Percentiles rank a stretch among this genome's conserved stretches.
These are phyloP conservation scores for Aspergillus proliferans DNA, from an alignment of 2,329 filamentous ascomycete species.

Conservation along the genomic window DNA sequence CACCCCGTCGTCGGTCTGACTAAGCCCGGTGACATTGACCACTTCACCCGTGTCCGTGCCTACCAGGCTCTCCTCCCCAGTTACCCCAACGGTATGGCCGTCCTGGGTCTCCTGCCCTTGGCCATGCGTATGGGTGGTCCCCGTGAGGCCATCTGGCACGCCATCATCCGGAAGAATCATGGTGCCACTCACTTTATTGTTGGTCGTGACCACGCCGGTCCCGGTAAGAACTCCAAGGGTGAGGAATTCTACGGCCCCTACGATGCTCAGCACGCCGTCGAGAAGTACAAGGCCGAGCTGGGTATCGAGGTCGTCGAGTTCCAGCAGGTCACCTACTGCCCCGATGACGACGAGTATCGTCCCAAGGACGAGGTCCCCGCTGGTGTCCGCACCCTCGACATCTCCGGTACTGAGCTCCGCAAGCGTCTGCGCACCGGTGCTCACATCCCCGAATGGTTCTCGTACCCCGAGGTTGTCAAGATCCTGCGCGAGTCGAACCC, in stretches of 20 bases:
- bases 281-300: slow-evolving; percentile 93
- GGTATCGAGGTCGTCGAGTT: slow-evolving; percentile 98
- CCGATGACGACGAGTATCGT: slow-evolving; percentile 92
- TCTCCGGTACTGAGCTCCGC: slow-evolving; percentile 85
- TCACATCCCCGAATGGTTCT: slow-evolving; percentile 99
- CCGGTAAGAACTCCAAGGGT: slow-evolving; percentile 96
- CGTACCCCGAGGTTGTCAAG: slow-evolving; percentile 95
- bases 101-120: slow-evolving; percentile 85
- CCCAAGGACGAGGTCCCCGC: slow-evolving; percentile 83
- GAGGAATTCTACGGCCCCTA: slow-evolving; percentile 97
- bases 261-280: slow-evolving; percentile 90
- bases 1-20: slow-evolving; percentile 97
- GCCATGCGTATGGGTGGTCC: slow-evolving; percentile 99
- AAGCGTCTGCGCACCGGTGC: slow-evolving; percentile 82
- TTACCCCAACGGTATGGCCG: slow-evolving; percentile 99
- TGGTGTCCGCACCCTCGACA: slow-evolving; percentile 79
- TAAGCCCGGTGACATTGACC: slow-evolving; percentile 98
- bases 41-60: slow-evolving; percentile 97
- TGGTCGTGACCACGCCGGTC: slow-evolving; percentile 94
- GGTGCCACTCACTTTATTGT: slow-evolving; percentile 99
- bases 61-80: slow-evolving; percentile 95
- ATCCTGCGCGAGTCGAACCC: slow-evolving; percentile 96
- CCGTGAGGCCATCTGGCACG: slow-evolving; percentile 98
- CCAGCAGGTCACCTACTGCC: slow-evolving; percentile 99
- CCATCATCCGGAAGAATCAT: slow-evolving; percentile 99